phyloP scores from a whole-genome alignment of 2,329 filamentous ascomycete genomes.

The Dothidotthia symphoricarpi region DNA sequence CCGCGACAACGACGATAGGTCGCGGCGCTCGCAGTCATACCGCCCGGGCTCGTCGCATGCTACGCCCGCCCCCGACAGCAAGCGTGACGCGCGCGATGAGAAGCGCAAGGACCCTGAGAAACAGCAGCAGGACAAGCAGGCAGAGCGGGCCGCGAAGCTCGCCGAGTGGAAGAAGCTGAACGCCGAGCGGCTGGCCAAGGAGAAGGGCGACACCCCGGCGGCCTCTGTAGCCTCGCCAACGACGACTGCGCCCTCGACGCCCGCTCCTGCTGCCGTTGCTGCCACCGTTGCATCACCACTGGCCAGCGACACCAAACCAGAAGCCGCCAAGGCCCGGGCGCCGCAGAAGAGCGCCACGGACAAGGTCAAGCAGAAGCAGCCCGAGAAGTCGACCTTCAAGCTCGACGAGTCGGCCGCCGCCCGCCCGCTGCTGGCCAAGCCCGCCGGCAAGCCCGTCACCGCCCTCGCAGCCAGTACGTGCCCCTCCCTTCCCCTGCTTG shows the following conservation, averaged over 20 bases:
- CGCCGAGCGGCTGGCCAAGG: conserved; percentile 53
- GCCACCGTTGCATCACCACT: conserved; percentile 35
- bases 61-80: conserved; percentile 23
- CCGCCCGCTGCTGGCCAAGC: conserved; percentile 28
- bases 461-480: conserved; percentile 16
- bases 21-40: conserved; percentile 69
- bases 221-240: conserved; percentile 50
- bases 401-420: conserved; percentile 34
- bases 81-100: conserved; percentile 48
- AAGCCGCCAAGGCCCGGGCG: conserved; percentile 70
- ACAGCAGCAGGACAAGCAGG: conserved; percentile 25
- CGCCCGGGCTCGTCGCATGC: conserved; percentile 60
- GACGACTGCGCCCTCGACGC: conserved; percentile 69
- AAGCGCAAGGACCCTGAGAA: conserved; percentile 55
- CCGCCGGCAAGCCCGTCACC: conserved; percentile 27
- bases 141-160: conserved; percentile 25
- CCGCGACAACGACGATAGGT: conserved; percentile 65
- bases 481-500: background rate
- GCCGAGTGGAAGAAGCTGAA: conserved; percentile 83
- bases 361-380: conserved; percentile 61
- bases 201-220: conserved; percentile 64
- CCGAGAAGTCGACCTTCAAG: conserved; percentile 41
- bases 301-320: conserved; percentile 38
- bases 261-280: conserved; percentile 71
- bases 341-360: conserved; percentile 84